Evolutionary conservation across 345 rosid species (phyloP).

Genomic region (Eucalyptus regnans): DNA sequence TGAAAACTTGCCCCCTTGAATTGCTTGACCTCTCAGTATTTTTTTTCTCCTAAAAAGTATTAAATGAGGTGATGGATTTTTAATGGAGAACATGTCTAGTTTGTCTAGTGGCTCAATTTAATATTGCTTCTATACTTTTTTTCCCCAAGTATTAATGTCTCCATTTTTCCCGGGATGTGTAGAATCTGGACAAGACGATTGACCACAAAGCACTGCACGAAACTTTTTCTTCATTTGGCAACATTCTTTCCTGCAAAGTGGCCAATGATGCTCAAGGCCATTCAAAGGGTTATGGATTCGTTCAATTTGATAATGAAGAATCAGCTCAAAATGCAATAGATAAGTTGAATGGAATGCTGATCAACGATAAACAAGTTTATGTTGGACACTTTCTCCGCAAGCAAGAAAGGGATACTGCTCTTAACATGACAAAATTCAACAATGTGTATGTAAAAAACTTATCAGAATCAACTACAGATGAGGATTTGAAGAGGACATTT

Average conservation of each 20-base stretch:
- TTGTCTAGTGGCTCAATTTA: not conserved
- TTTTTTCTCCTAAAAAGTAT: not conserved
- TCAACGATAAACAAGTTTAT: constrained; percentile 88
- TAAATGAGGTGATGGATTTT: not conserved
- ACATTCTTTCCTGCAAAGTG: constrained; percentile 84
- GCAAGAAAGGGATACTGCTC: constrained; percentile 59
- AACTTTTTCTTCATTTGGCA: constrained; percentile 81
- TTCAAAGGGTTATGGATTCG: constrained; percentile 95
- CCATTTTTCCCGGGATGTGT: not conserved
- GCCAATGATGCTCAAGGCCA: constrained; percentile 68
- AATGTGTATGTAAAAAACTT: constrained; percentile 83
- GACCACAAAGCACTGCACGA: constrained; percentile 92
- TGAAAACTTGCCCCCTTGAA: not conserved
- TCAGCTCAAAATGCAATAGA: constrained; percentile 76
- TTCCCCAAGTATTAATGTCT: not conserved
- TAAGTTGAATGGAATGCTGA: constrained; percentile 80
- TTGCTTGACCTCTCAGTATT: not conserved
- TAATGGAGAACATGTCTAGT: not conserved
- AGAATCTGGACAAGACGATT: constrained; percentile 83
- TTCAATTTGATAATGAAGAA: constrained; percentile 73
- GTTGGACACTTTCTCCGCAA: constrained; percentile 89
- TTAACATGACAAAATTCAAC: constrained; percentile 45
- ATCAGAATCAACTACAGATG: constrained; percentile 52
- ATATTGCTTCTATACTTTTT: not conserved
- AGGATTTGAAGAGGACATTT: constrained; percentile 54